Percentiles rank a stretch among this genome's conserved stretches.
These are phyloP conservation scores for Tetracladium setigerum DNA, from an alignment of 495 filamentous ascomycete genomes.

Conservation along the genomic window DNA sequence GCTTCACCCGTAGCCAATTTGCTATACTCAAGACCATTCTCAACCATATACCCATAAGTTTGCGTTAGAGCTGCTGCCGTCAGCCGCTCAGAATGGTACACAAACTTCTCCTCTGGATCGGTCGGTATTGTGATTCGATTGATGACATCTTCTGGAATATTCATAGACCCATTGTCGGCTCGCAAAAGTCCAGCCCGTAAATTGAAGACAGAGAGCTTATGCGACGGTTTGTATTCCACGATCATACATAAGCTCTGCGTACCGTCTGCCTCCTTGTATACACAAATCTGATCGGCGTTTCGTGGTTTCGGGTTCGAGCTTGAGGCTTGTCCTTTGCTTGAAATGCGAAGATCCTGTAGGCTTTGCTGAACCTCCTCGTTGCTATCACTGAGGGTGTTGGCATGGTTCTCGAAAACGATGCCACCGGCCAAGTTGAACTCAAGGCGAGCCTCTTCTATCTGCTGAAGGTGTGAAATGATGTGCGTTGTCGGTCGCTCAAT, in stretches of 20 bases:
- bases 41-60: constrained; percentile 25
- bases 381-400: constrained; percentile 22
- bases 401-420: constrained; percentile 26
- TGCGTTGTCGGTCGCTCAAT: constrained; percentile 27
- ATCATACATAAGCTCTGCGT: constrained; percentile 21
- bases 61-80: constrained; percentile 20
- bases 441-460: constrained; percentile 24
- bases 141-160: constrained; percentile 15
- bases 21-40: constrained; percentile 24
- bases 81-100: constrained; percentile 18
- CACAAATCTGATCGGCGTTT: constrained; percentile 17
- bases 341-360: constrained; percentile 13
- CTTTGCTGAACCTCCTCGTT: constrained; percentile 17
- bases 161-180: constrained; percentile 18
- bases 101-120: constrained; percentile 15
- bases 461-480: constrained; percentile 24
- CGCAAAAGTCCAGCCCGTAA: constrained; percentile 24
- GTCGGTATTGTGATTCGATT: constrained; percentile 17
- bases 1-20: constrained; percentile 27
- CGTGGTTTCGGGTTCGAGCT: constrained; percentile 12
- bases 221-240: constrained; percentile 30
- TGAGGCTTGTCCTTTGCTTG: constrained; percentile 11
- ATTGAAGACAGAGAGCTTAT: constrained; percentile 27
- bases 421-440: constrained; percentile 23
- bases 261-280: constrained; percentile 14